Conservation (phyloP, 2,329 filamentous ascomycete species). For the Trichocomaceae sp. region DNA sequence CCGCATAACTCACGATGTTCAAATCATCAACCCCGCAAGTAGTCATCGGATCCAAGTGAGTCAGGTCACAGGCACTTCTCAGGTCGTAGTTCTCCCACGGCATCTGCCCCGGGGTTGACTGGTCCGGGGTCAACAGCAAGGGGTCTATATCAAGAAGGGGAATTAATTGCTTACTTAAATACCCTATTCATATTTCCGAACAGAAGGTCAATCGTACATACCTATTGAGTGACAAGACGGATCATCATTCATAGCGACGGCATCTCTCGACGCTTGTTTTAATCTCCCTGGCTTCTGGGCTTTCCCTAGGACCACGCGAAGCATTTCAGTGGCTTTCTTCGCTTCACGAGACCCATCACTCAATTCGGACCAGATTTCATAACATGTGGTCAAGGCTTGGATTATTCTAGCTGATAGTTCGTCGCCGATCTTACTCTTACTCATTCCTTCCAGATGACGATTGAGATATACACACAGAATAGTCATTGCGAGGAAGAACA, state of each 20-base stretch:
- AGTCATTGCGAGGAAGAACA: conserved; percentile 8
- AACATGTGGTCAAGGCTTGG: conserved; percentile 2
- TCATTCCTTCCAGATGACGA: neutral
- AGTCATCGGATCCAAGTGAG: neutral
- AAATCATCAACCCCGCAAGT: neutral
- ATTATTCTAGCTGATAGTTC: neutral
- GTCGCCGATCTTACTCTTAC: neutral
- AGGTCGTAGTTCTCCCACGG: neutral
- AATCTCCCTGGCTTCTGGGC: neutral
- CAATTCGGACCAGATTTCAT: conserved; percentile 4
- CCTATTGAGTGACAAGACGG: neutral
- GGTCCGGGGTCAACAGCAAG: neutral
- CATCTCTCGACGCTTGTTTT: neutral
- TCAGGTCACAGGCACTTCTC: neutral
- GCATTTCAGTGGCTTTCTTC: conserved; percentile 4
- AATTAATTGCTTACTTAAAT: neutral
- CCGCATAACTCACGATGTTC: neutral
- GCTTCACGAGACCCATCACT: conserved; percentile 5
- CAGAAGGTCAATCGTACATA: neutral
- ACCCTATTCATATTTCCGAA: neutral
- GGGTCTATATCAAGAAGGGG: neutral
- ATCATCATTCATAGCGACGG: neutral
- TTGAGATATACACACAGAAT: conserved; percentile 11
- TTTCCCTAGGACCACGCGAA: conserved; percentile 9
- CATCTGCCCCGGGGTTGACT: neutral